Base-by-base conservation (phyloP, 345 rosid species). In the Mallotus nudiflorus region DNA sequence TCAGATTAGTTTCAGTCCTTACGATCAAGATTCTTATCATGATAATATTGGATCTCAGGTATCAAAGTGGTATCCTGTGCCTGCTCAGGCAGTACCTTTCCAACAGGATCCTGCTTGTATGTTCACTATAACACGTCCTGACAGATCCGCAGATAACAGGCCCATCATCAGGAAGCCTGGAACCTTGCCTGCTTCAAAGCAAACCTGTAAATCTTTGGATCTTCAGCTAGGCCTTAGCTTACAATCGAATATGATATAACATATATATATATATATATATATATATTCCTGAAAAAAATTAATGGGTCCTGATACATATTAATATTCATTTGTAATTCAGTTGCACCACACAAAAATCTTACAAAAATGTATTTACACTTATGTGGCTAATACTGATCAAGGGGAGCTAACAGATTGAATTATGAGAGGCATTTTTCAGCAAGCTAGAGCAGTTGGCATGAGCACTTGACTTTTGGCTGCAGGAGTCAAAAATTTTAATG, bases 151-250 rank as follows among this genome's bases (percentile, higher is more conserved):
- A 58, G 86, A 75, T 20, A 79, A 52, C n/a, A 75, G 73, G 73
- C 71, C 73, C 39, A 80, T 73, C 48, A 76, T 77, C 72, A 44
- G 76, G 53, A 76, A 78, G 74, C 76, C n/a, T n/a, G n/a, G n/a
- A n/a, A n/a, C n/a, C n/a, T n/a, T n/a, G n/a, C n/a, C 85, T 53
- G 78, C 80, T 75, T 54, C 86, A 18, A 90, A 82, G 71, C 83
- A 76, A 71, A 75, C 66, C 67, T 79, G 81, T 71, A 83, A 86
- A 66, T 64, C 89, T 51, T 72, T 87, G 88, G 96, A 93, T 86
- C 93, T 93, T 55, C 88, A 86, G 57, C 75, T 93, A 29, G 88
- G 91, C 14, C 77, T 86, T 54, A 76, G 85, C 70, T 72, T 83
- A 79, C 77, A 77, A 63, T 77, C 84, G 69, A 75, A 50, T 19